Evolutionary conservation across 129 eudicot genomes (phyloP), one percentile per base, ranked within the genome.

Genomic region (Centaurea solstitialis): DNA sequence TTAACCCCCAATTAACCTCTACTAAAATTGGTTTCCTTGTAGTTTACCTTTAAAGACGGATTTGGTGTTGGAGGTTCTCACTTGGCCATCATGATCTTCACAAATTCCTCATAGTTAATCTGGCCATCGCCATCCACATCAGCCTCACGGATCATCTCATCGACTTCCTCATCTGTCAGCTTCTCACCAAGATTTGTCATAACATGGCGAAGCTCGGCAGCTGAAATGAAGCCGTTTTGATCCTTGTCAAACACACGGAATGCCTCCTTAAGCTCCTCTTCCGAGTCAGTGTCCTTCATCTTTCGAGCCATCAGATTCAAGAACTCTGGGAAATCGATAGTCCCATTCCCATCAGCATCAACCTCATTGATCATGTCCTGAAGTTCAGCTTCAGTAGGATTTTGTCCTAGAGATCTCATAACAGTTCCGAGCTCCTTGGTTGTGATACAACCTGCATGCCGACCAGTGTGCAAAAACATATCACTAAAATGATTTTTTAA

Each of bases 321-420:
- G 61, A 89, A 89, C 86, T 89, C 93, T 0, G 90, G 90, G 65
- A 89, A 89, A 64, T 89, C 93, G 45, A 89, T 89, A 5, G 93
- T 89, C 5, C 93, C 89, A 53, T 89, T 89, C 35, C 87, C 90
- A 84, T 89, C 93, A 47, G 88, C 90, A 81, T 89, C 90, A 79
- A 89, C 93, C 80, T 89, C 93, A 11, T 81, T 89, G 81, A 89
- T 89, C 92, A 88, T 88, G 81, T 88, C 89, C 50, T 88, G 91
- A 20, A 88, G 87, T 76, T 88, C 91, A 65, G 92, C 92, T 80
- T 88, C 89, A 0, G 92, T 88, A 23, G 89, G 90, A 68, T 89
- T 89, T 47, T 86, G 90, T 22, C 90, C 90, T 33, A 89, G 59
- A 15, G 93, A 89, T 35, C 90, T 79, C 93, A 89, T 89, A 74